A percentile compares a stretch with the other conserved stretches of the same genome.
Evolutionary conservation across 352 stramenopile species (phyloP).

Genomic region (Aphanomyces invadans): DNA sequence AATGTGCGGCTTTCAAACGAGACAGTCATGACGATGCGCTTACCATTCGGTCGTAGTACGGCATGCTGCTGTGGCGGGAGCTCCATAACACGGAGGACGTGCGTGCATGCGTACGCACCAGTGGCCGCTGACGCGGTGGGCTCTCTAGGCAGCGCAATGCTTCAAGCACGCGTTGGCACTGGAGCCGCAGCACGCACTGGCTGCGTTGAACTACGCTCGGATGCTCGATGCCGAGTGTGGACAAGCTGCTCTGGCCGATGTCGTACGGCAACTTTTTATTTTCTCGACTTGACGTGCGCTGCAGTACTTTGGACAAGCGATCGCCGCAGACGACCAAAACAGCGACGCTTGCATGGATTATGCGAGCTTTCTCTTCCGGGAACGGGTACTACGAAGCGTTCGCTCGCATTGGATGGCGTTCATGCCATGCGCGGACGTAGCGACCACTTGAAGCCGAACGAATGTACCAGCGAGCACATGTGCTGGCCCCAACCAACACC

Average conservation of each 20-base stretch:
- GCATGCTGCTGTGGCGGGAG: constrained; percentile 15
- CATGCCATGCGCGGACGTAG: background rate
- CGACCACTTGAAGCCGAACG: background rate
- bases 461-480: background rate
- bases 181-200: background rate
- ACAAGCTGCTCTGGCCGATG: background rate
- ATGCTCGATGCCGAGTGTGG: background rate
- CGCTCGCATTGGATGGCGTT: too few relatives aligned
- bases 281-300: too few relatives aligned
- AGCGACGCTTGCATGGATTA: background rate
- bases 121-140: too few relatives aligned
- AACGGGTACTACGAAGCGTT: background rate
- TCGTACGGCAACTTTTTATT: too few relatives aligned
- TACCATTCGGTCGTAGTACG: background rate
- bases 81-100: background rate
- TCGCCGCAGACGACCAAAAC: background rate
- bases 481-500: background rate
- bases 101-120: too few relatives aligned
- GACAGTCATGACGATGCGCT: background rate
- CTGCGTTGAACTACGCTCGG: constrained; percentile 1
- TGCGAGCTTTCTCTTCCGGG: constrained; percentile 1
- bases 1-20: background rate
- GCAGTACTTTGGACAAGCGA: background rate
- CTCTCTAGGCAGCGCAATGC: constrained; percentile 1
- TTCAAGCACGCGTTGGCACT: background rate